Evolutionary conservation across 2,329 filamentous ascomycete genomes (phyloP), one percentile per base, ranked within the genome.

Genomic region (Talaromyces albobiverticillius): DNA sequence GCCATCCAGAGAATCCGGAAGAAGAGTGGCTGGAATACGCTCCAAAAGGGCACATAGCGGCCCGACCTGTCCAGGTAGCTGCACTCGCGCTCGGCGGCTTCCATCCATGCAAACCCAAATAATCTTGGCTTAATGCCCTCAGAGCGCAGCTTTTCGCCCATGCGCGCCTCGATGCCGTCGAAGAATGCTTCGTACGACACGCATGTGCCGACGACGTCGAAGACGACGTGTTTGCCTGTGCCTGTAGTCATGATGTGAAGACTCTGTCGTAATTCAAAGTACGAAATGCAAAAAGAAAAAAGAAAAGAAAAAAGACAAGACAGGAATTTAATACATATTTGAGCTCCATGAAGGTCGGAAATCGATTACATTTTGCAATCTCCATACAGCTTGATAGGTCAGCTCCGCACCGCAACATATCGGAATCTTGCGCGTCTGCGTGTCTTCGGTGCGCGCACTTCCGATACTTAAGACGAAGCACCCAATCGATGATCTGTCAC

Each of bases 131-230:
- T 67, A 51, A 78, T 70, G 38, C 59, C 63, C 41, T 71, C 55
- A 1, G 59, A 32, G 6, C 56, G 56, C 1, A 78, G 68, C 23
- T 65, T 64, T 3, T 61, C 22, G 25, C 76, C 76, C 11, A 79
- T 66, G 18, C 64, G 61, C 8, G 60, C 32, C 22, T 72, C 62
- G 51, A 78, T 72, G 46, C 64, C 59, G 29, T 61, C 57, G 61
- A 69, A 74, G 61, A 71, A 75, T 32, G 70, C 68, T 11, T 74
- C 67, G 61, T 73, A 76, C 20, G 68, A 72, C 46, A 78, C 73
- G 45, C 71, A 71, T 16, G 76, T 79, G 13, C 76, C 76, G 49
- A 83, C 80, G 2, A 82, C 72, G 61, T 80, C 77, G 59, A 79
- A 79, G 36, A 79, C 76, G 56, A 79, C 71, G 57, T 79, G 71